Evolutionary conservation across 257 asterid species (phyloP), one percentile per base, ranked within the genome.

Genomic region (Prunella vulgaris): DNA sequence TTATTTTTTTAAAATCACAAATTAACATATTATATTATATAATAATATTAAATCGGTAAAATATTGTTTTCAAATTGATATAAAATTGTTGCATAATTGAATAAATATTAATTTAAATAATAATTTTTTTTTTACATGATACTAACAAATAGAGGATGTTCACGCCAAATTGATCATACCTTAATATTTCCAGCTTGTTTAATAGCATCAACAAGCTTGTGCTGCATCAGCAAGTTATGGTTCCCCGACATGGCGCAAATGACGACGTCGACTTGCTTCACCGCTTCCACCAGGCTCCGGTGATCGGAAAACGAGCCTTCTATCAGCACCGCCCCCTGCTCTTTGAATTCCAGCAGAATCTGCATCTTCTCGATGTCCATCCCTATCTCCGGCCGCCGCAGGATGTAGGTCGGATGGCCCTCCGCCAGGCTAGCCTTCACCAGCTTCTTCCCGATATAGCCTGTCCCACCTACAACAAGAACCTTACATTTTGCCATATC

Each of bases 391-490:
- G 70, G 70, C 4, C 97, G 76, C 64, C 76, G 85, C 32, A 92
- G 92, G 56, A 92, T 48, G 82, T 79, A 85, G 3, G 97, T 92
- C 0, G 64, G 79, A 78, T 92, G 95, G 53, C 95, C 95, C 71
- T 75, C 84, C 27, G 84, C 92, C 73, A 92, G 78, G 56, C 97
- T 84, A 2, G 95, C 96, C 82, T 62, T 80, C 15, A 92, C 96
- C 0, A 86, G 80, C 67, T 88, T 84, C 79, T 69, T 87, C 0
- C 97, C 97, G 1, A 87, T 54, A 77, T 85, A 92, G 0, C 97
- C 96, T 0, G 96, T 92, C 15, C 94, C 96, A 24, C 97, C 97
- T 1, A 92, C 95, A 2, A 92, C 82, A 14, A 92, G 93, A 74
- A 92, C 81, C 70, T 78, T 85, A 75, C 93, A 84, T 63, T 85